Base-by-base conservation (phyloP, 805 yeast species). In the Sugiyamaella qingdaonensis region DNA sequence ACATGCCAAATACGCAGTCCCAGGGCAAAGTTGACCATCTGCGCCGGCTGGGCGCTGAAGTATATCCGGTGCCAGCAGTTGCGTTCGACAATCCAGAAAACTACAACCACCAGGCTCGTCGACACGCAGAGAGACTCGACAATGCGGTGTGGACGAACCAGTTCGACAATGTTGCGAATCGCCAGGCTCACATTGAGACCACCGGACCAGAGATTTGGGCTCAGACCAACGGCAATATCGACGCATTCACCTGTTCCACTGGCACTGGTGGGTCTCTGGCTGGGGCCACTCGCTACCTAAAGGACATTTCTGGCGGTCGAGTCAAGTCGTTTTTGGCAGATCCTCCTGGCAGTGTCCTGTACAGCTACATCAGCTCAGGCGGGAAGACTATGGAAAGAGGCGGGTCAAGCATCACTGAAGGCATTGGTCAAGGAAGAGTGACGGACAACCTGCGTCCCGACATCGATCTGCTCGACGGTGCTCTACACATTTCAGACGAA, bases 201-300 rank as follows among this genome's bases (percentile, higher is more conserved):
- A 89, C 97, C 0, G 97, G 96, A 0, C 97, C 96, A 3, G 96
- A 88, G 67, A 89, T 89, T 61, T 86, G 94, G 90, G 80, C 83
- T 10, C 96, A 89, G 66, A 75, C 89, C 58, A 71, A 83, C 54
- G 95, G 94, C 10, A 73, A 82, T 60, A 82, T 89, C 29, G 88
- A 85, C 63, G 96, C 86, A 0, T 89, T 88, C 75, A 87, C 95
- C 7, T 88, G 96, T 65, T 82, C 95, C 11, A 86, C 95, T 9
- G 97, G 97, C 39, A 88, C 96, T 1, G 97, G 96, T 39, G 97
- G 97, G 31, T 87, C 96, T 2, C 82, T 87, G 69, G 88, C 96
- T 1, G 97, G 97, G 47, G 77, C 81, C 37, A 82, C 96, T 2
- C 77, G 91, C 53, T 90, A 80, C 68, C 76, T 91, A 61, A 87